Base-by-base conservation (phyloP, 768 basidiomycete species). In the Thelephora aurantiotincta region DNA sequence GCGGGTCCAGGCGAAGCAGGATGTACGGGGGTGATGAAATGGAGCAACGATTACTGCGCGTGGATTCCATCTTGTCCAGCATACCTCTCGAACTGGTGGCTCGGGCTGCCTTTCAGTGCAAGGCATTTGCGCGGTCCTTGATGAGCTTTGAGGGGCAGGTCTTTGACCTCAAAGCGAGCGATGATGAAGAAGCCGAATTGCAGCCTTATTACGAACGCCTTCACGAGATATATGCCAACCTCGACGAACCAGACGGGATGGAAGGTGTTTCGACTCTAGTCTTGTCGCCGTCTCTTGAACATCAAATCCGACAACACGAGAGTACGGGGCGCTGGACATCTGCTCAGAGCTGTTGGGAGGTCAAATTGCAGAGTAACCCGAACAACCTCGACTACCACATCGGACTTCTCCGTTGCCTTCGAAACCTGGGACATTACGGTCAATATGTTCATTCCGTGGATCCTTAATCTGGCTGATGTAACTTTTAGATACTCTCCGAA, bases 241-340 rank as follows among this genome's bases (percentile, higher is more conserved):
- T 99, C 6, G 91, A 99, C 60, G 92, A 99, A 62, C 96, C 96
- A 0, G 96, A 99, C 64, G 96, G 96, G 13, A 99, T 99, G 96
- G 93, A 97, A 65, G 96, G 96, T 0, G 74, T 98, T 30, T 96
- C 96, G 0, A 79, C 85, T 5, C 66, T 85, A 55, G 85, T 98
- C 48, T 65, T 97, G 11, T 78, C 85, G 0, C 96, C 96, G 0
- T 87, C 88, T 2, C 63, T 98, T 43, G 89, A 97, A 54, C 90
- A 96, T 62, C 91, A 96, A 62, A 98, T 99, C 51, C 81, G 96
- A 37, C 87, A 98, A 58, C 96, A 99, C 56, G 96, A 99, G 62
- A 93, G 85, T 54, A 94, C 87, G 2, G 96, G 96, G 0, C 74
- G 81, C 37, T 99, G 96, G 96, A 98, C 96, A 2, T 85, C 92